Base-by-base conservation (phyloP, 2,329 filamentous ascomycete genomes). In the Talaromyces sp. region DNA sequence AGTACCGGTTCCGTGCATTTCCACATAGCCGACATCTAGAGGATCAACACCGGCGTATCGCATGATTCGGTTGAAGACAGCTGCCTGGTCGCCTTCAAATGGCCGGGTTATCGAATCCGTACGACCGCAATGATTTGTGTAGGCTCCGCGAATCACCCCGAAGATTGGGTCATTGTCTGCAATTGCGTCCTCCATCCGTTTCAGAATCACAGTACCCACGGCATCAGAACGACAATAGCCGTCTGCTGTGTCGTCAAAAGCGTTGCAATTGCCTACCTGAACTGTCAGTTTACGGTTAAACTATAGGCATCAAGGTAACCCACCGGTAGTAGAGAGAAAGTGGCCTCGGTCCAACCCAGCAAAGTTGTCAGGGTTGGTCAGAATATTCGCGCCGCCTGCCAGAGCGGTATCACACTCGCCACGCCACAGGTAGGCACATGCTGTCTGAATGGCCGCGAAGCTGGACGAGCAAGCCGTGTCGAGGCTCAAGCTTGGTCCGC, bases 91-190 rank as follows among this genome's bases (percentile, higher is more conserved):
- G 10, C 25, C 37, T 15, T 33, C 55, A n/a, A 31, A 25, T 5
- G 54, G 55, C 9, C 36, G 56, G 2, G 55, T 51, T n/a, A 51
- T 57, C 15, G 55, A 51, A 33, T 43, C 40, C n/a, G 55, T 35
- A 1, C 63, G 61, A 9, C 61, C 58, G n/a, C 61, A 63, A 25
- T 75, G 69, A 61, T 77, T 78, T 8, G 70, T 62, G 21, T 68
- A 72, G 31, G 67, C 70, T 1, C 51, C 53, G 11, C 57, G 53
- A 25, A 66, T 62, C 2, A 65, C 31, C 2, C 60, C 60, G 1
- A 63, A 58, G 17, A 67, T 63, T 2, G 56, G 57, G 52, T 66
- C 64, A 15, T 62, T 62, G 39, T 65, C 62, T 3, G 41, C 17
- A 10, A 63, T 7, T 2, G 65, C 65, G 28, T 62, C 58, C 1